Evolutionary conservation across 2,329 filamentous ascomycete genomes (phyloP), one percentile per base, ranked within the genome.

Genomic region (Penicillium sp.): DNA sequence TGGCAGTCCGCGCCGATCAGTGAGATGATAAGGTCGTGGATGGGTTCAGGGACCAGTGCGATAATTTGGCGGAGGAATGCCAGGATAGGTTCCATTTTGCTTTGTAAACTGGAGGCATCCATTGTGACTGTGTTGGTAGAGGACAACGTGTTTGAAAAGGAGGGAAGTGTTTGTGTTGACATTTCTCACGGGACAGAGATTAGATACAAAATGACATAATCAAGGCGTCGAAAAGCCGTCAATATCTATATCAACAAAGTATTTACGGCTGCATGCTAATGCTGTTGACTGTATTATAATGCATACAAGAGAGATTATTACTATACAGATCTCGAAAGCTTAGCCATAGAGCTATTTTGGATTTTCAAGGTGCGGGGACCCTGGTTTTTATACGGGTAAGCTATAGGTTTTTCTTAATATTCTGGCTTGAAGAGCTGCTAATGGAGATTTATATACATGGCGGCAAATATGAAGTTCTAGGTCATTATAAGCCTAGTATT

Each of bases 1-100:
- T 97, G 96, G 85, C 94, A 99, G 58, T 81, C 76, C 29, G 85
- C 80, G 72, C 93, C 92, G 67, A 99, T 84, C 72, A 99, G 86
- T 61, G 88, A 89, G 67, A 88, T 78, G 68, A 89, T 88, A 48
- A 89, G 79, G 75, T 92, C 83, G 75, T 84, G 85, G 70, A 96
- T 82, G 14, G 89, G 89, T 31, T 79, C 77, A 20, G 92, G 92
- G 49, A 94, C 85, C 69, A 83, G 86, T 67, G 85, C 82, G 49
- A 89, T 90, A 69, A 92, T 81, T 55, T 89, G 88, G 67, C 79
- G 79, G 68, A 91, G 80, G 62, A 72, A 66, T 0, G 76, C 76
- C 60, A 78, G 75, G 54, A 79, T 73, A 29, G 77, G 77, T 23
- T 73, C 65, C 46, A 79, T 61, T 33, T 66, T 64, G 15, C 68